phyloP scores from a whole-genome alignment of 805 yeast species.

The Dipodascus geniculatus region DNA sequence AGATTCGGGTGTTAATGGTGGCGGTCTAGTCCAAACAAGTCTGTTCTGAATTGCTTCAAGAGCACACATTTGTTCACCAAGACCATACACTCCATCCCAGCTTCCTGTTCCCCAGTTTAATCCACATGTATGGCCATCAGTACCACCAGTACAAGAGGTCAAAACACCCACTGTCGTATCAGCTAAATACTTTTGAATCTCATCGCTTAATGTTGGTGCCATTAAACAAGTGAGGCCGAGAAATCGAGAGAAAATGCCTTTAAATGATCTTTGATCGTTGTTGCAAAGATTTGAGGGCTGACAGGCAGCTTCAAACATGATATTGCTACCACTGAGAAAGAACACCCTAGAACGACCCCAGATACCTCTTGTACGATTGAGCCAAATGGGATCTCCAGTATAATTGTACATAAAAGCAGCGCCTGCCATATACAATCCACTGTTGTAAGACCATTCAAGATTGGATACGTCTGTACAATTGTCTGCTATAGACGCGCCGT shows the following conservation, averaged over 20 bases:
- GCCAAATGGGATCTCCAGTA: constrained; percentile 50
- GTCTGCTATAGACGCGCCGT: constrained; percentile 46
- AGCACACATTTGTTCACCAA: constrained; percentile 79
- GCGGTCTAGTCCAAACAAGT: constrained; percentile 27
- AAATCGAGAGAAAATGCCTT: constrained; percentile 56
- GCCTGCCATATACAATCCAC: constrained; percentile 58
- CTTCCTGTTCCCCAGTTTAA: constrained; percentile 47
- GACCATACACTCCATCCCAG: constrained; percentile 62
- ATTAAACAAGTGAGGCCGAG: constrained; percentile 51
- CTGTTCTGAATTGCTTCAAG: constrained; percentile 48
- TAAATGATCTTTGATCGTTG: constrained; percentile 65
- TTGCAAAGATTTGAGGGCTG: constrained; percentile 47
- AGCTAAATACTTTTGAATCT: constrained; percentile 35
- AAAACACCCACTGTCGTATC: constrained; percentile 63
- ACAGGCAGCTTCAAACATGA: constrained; percentile 66
- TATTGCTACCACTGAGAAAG: constrained; percentile 33
- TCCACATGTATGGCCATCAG: constrained; percentile 77
- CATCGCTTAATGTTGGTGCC: constrained; percentile 41
- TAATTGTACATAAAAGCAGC: constrained; percentile 55
- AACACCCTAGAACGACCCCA: constrained; percentile 35
- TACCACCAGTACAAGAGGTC: constrained; percentile 66
- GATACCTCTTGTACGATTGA: constrained; percentile 37
- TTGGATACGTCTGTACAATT: constrained; percentile 39
- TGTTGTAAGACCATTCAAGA: constrained; percentile 66
- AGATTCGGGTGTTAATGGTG: constrained; percentile 48